Evolutionary conservation across 768 basidiomycete species (phyloP).

Genomic region (Termitomyces sp.): DNA sequence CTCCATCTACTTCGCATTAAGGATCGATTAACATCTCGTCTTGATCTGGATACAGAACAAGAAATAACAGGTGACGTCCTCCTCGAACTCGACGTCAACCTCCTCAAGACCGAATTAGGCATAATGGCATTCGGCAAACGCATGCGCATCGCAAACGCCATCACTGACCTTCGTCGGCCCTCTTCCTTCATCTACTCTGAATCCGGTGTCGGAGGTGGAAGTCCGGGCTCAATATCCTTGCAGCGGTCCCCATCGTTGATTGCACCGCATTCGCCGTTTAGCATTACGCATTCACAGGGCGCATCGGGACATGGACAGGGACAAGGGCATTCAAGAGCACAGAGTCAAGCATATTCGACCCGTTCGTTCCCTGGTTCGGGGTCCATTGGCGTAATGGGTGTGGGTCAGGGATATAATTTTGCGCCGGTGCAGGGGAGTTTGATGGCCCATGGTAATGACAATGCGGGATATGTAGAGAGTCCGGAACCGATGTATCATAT

Average conservation of each 20-base stretch:
- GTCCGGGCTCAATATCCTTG: slow-evolving; percentile 12
- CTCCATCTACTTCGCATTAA: neutral
- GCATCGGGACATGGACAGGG: slow-evolving; percentile 1
- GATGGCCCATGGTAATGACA: neutral
- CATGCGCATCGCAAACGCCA: slow-evolving; percentile 88
- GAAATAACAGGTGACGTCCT: slow-evolving; percentile 98
- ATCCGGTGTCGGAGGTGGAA: slow-evolving; percentile 10
- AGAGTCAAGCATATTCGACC: slow-evolving; percentile 40
- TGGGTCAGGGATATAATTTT: neutral
- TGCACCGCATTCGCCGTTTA: slow-evolving; percentile 5
- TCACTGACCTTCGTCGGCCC: slow-evolving; percentile 77
- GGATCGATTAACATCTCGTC: neutral
- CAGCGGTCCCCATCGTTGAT: slow-evolving; percentile 25
- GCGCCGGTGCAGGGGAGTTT: neutral
- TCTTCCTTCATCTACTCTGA: slow-evolving; percentile 57
- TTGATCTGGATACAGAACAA: slow-evolving; percentile 62
- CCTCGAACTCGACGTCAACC: slow-evolving; percentile 85
- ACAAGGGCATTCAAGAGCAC: slow-evolving; percentile 34
- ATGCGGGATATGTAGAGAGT: neutral
- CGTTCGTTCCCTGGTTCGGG: slow-evolving; percentile 37
- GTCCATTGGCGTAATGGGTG: slow-evolving; percentile 19
- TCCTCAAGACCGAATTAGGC: slow-evolving; percentile 91
- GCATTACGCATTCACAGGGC: slow-evolving; percentile 25
- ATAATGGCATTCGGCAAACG: slow-evolving; percentile 94
- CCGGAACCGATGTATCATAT: neutral